phyloP scores from a whole-genome alignment of 2,329 filamentous ascomycete species.

The Aureobasidium zeae region DNA sequence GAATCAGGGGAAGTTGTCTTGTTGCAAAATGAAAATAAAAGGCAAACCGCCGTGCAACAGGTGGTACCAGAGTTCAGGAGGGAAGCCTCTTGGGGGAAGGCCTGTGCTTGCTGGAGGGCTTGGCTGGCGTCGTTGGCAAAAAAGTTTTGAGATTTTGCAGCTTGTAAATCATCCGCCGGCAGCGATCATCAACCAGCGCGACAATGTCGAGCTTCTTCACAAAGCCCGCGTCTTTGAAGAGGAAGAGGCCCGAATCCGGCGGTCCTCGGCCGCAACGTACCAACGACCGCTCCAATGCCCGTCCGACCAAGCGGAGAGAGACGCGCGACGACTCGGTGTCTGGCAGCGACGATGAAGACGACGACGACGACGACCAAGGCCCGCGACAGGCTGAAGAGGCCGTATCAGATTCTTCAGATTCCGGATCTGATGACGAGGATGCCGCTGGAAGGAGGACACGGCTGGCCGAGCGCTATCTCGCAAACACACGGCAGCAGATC shows the following conservation, averaged over 20 bases:
- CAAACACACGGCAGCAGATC: conserved; percentile 71
- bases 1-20: too few species aligned
- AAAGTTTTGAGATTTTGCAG: conserved; percentile 1
- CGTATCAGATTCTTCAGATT: conserved; percentile 28
- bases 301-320: conserved; percentile 37
- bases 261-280: conserved; percentile 38
- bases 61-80: too few species aligned
- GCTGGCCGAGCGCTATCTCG: conserved; percentile 84
- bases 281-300: conserved; percentile 38
- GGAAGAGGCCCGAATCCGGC: conserved; percentile 54
- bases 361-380: conserved; percentile 32
- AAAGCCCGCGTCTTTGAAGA: conserved; percentile 75
- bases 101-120: too few species aligned
- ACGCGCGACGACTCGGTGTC: conserved; percentile 73
- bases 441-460: conserved; percentile 78
- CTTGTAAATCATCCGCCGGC: too few species aligned
- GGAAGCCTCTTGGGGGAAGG: too few species aligned
- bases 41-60: too few species aligned
- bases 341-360: conserved; percentile 64
- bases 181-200: not conserved
- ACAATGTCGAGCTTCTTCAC: conserved; percentile 91
- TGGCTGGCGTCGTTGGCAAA: not conserved
- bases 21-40: too few species aligned
- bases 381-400: conserved; percentile 24
- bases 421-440: conserved; percentile 65